Base-by-base conservation (phyloP, 2,329 filamentous ascomycete species). In the Drechslerella coelobrocha region DNA sequence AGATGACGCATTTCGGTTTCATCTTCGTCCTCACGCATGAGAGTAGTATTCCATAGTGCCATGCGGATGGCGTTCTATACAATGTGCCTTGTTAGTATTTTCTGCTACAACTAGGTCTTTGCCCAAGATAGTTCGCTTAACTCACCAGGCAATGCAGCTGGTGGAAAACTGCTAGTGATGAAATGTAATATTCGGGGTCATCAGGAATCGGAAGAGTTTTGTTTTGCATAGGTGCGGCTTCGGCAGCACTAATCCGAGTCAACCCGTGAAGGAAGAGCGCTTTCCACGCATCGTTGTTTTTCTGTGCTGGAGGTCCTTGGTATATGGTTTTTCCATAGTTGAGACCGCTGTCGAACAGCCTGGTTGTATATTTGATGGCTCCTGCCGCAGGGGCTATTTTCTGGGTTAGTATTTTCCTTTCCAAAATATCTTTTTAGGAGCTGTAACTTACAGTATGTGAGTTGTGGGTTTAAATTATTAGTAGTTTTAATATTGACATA, bases 1-100 rank as follows among this genome's bases (percentile, higher is more conserved):
- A 56, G 53, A 45, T 56, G 53, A n/a, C 53, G 53, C 53, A 56
- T 56, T 10, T 45, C 23, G 23, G 53, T 56, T 56, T 56, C 53
- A 39, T 56, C 53, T 19, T 56, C 53, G 23, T 56, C 53, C 9
- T 19, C 53, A 23, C 53, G 53, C 21, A 56, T 27, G 34, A 56
- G 53, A 29, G 53, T 45, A 3, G 34, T 45, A 47, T 56, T 56
- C 53, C 53, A 56, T 23, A 56, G 53, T 8, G 53, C 53, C 53
- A 56, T 56, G 24, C 53, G 53, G 37, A 56, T 56, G 7, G 53
- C 53, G 45, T 56, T 56, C 53, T 56, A 56, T 29, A 29, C 19
- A 12, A 14, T 47, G 2, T 17, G 4, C 17, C 14, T 56, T 31
- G 23, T 56, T 45, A 56, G 24, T 47, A 56, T 27, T 23, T 47